Percentiles rank a stretch among this genome's conserved stretches.
Conservation (phyloP, 139 green algal species). For the Chlorella sp. region DNA sequence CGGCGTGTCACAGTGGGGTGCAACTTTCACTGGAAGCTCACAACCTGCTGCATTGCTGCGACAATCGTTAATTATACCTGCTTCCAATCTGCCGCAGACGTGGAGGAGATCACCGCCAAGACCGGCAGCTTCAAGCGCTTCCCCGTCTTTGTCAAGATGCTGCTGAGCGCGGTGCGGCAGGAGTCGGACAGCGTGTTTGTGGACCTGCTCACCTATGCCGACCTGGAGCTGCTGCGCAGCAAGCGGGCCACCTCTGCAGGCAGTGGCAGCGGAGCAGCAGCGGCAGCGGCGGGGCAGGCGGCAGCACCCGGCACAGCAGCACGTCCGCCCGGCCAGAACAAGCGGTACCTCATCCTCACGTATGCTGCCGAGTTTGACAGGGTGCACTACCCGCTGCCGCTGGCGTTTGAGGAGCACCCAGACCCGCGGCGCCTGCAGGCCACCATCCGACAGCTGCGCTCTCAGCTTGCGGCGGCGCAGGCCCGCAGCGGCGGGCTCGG, state of each 20-base stretch:
- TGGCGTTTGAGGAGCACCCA: slow-evolving; percentile 75
- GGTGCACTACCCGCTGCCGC: slow-evolving; percentile 91
- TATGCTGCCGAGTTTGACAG: slow-evolving; percentile 92
- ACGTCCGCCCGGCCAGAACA: slow-evolving; percentile 57
- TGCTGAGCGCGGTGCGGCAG: slow-evolving; percentile 74
- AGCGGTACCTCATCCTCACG: slow-evolving; percentile 94
- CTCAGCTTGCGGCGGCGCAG: slow-evolving; percentile 37
- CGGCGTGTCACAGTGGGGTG: not conserved
- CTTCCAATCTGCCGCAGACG: slow-evolving; percentile 57
- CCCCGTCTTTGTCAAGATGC: slow-evolving; percentile 86
- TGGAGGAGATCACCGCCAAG: slow-evolving; percentile 92
- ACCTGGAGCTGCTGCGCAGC: slow-evolving; percentile 84
- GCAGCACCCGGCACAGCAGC: not conserved
- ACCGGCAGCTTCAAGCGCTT: slow-evolving; percentile 88
- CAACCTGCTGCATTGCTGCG: too few species aligned
- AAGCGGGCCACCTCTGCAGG: slow-evolving; percentile 28
- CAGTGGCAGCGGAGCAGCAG: slow-evolving; percentile 6
- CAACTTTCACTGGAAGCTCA: not conserved
- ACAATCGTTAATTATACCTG: too few species aligned
- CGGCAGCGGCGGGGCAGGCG: not conserved
- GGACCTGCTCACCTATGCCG: slow-evolving; percentile 85
- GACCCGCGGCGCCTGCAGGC: slow-evolving; percentile 66
- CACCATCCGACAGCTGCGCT: slow-evolving; percentile 65
- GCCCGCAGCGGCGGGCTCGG: not conserved
- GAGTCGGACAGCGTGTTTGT: slow-evolving; percentile 84